Conservation (phyloP, 2,329 filamentous ascomycete genomes). For the Colletotrichum tanaceti region DNA sequence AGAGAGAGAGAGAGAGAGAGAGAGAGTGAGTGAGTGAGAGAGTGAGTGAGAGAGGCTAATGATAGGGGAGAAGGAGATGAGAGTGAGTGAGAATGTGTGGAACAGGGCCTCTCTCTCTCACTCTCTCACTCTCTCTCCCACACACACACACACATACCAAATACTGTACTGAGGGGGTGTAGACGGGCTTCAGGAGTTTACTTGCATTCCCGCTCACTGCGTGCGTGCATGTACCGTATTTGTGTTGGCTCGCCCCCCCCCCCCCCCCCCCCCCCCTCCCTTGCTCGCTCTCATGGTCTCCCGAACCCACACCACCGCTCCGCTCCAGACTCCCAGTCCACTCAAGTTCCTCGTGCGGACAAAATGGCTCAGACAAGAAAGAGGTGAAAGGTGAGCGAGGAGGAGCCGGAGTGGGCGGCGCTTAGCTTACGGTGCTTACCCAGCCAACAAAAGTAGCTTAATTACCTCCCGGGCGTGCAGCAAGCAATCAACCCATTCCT, state of each 20-base stretch:
- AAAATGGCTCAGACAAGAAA: constrained; percentile 2
- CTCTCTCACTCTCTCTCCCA: too few relatives aligned
- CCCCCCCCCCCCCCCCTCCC: too few relatives aligned
- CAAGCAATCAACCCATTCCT: constrained; percentile 6
- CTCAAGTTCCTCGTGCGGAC: background rate
- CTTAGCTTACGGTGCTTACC: constrained; percentile 12
- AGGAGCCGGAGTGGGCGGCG: constrained; percentile 19
- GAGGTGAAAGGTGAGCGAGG: background rate
- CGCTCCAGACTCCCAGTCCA: too few relatives aligned
- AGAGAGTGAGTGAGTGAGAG: too few relatives aligned
- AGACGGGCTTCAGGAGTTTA: background rate
- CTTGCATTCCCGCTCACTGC: constrained; percentile 4
- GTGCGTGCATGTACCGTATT: too few relatives aligned
- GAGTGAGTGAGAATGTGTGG: too few relatives aligned
- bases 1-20: background rate
- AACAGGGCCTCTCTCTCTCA: too few relatives aligned
- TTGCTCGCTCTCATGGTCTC: background rate
- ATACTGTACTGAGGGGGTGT: too few relatives aligned
- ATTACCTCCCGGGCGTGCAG: constrained; percentile 16
- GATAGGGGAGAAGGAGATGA: background rate
- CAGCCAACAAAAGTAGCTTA: constrained; percentile 10
- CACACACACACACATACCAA: too few relatives aligned
- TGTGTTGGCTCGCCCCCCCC: constrained; percentile 5
- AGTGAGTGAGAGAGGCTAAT: background rate
- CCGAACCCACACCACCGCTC: constrained; percentile 12